phyloP scores from a whole-genome alignment of 164 flowering plant species.

The Annona squamosa region DNA sequence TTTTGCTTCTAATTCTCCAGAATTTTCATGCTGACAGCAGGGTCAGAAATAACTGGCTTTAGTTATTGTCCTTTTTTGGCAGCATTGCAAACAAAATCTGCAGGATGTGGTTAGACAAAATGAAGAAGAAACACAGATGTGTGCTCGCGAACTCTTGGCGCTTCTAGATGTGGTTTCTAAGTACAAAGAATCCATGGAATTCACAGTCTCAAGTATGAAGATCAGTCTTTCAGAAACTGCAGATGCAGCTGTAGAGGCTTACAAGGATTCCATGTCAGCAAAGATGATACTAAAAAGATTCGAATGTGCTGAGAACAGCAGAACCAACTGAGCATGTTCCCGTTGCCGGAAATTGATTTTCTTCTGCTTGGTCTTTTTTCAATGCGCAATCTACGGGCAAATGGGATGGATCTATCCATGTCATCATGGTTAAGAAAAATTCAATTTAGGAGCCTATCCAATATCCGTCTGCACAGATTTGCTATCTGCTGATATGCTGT shows the following conservation, averaged over 20 bases:
- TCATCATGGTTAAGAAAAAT: too few species aligned
- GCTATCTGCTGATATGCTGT: too few species aligned
- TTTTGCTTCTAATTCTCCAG: too few species aligned
- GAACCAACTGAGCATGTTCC: background rate
- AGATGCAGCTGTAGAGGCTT: conserved; percentile 31
- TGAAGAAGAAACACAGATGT: conserved; percentile 53
- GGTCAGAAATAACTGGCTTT: background rate
- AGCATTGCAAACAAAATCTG: conserved; percentile 43
- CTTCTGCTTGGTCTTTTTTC: background rate
- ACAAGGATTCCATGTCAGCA: conserved; percentile 33
- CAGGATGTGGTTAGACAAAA: conserved; percentile 41
- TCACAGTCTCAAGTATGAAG: conserved; percentile 48
- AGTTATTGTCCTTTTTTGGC: conserved; percentile 10
- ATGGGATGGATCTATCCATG: too few species aligned
- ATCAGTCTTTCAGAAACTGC: conserved; percentile 39
- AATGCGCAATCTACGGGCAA: too few species aligned
- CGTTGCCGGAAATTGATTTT: background rate
- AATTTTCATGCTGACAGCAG: background rate
- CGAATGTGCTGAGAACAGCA: background rate
- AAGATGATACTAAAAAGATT: conserved; percentile 3
- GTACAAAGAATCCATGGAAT: conserved; percentile 52
- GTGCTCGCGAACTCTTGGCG: conserved; percentile 50
- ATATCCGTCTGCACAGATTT: too few species aligned
- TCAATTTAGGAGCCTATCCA: too few species aligned
- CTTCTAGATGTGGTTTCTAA: conserved; percentile 59